Conservation (phyloP, 768 basidiomycete species). For the Mycena vitilis region DNA sequence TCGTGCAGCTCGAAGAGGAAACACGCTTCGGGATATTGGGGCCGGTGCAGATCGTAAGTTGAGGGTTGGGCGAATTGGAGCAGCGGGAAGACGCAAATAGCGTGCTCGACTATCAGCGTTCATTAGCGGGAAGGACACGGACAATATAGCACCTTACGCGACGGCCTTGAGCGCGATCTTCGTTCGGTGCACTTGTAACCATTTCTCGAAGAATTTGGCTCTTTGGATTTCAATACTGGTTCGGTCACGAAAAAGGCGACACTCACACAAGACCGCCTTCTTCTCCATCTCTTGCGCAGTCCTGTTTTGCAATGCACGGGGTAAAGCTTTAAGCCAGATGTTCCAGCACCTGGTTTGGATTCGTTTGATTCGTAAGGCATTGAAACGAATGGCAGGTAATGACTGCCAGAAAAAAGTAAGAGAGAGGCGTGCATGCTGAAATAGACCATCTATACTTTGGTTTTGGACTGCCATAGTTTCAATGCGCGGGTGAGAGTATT, state of each 20-base stretch:
- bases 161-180: slow-evolving; percentile 84
- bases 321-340: slow-evolving; percentile 77
- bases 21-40: slow-evolving; percentile 42
- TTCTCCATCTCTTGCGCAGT: slow-evolving; percentile 73
- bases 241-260: slow-evolving; percentile 12
- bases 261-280: slow-evolving; percentile 68
- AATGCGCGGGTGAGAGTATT: slow-evolving; percentile 77
- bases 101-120: slow-evolving; percentile 72
- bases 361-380: slow-evolving; percentile 70
- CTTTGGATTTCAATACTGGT: slow-evolving; percentile 28
- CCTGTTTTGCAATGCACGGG: slow-evolving; percentile 73
- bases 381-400: slow-evolving; percentile 83
- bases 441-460: slow-evolving; percentile 63
- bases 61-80: slow-evolving; percentile 55
- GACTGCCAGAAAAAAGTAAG: slow-evolving; percentile 55
- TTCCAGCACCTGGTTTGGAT: slow-evolving; percentile 72
- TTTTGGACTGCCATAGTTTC: slow-evolving; percentile 79
- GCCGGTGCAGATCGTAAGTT: slow-evolving; percentile 39
- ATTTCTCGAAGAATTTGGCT: slow-evolving; percentile 71
- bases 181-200: slow-evolving; percentile 75
- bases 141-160: slow-evolving; percentile 67
- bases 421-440: slow-evolving; percentile 4
- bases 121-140: slow-evolving; percentile 19
- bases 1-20: slow-evolving; percentile 42
- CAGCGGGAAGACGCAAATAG: slow-evolving; percentile 79